Conservation (phyloP, 495 filamentous ascomycete species). For the Podospora pseudoanserina region DNA sequence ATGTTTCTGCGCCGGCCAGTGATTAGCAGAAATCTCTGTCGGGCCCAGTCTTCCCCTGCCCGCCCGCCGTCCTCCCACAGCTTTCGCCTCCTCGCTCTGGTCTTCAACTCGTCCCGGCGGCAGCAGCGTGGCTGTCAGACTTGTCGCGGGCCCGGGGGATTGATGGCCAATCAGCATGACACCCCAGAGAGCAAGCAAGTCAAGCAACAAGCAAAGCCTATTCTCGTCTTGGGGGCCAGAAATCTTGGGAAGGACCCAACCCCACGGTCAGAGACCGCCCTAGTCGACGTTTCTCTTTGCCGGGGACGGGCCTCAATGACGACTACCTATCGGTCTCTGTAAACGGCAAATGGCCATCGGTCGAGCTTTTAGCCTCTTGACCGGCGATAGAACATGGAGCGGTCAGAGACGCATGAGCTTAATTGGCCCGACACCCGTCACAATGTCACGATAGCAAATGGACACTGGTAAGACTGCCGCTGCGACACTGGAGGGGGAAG, state of each 20-base stretch:
- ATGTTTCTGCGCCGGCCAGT: neutral
- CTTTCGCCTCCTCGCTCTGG: neutral
- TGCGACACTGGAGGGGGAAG: conserved; percentile 1
- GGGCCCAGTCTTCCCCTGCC: neutral
- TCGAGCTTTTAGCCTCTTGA: neutral
- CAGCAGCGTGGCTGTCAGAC: neutral
- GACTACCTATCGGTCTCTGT: neutral
- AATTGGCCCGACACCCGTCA: neutral
- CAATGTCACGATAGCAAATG: neutral
- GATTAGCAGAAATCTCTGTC: conserved; percentile 1
- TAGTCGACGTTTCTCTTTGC: neutral
- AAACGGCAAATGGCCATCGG: neutral
- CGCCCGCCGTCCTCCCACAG: conserved; percentile 1
- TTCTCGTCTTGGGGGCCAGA: neutral
- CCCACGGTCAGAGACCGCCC: neutral
- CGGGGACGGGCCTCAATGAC: neutral
- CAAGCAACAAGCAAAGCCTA: conserved; percentile 1
- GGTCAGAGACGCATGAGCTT: neutral
- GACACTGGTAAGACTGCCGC: neutral
- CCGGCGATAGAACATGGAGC: neutral
- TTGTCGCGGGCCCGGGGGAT: neutral
- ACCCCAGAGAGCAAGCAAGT: neutral
- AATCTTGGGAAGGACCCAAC: neutral
- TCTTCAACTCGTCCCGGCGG: neutral
- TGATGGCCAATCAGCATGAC: neutral